Evolutionary conservation across 306 rosid genomes (phyloP).

Genomic region (Cicer pinnatifidum): DNA sequence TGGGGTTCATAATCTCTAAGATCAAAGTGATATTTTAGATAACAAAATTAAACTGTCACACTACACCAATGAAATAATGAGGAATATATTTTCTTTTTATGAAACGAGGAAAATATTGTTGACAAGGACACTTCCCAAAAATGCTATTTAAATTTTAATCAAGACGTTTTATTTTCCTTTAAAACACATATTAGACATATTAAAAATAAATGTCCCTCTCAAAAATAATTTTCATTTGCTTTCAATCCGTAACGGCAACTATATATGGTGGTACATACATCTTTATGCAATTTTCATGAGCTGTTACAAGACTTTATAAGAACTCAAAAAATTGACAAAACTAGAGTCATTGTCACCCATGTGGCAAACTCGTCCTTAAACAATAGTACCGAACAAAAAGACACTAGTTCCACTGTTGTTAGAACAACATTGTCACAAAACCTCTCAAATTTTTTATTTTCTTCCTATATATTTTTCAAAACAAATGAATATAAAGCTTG

Average conservation of each 20-base stretch:
- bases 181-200: too few species aligned
- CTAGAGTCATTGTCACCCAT: slow-evolving; percentile 42
- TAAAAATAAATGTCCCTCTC: background rate
- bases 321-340: slow-evolving; percentile 39
- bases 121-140: background rate
- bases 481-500: background rate
- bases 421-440: background rate
- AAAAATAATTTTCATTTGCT: background rate
- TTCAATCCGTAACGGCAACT: background rate
- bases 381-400: slow-evolving; percentile 1
- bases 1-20: too few species aligned
- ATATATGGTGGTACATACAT: background rate
- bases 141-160: too few species aligned
- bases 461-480: background rate
- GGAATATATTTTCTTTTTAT: too few species aligned
- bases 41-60: too few species aligned
- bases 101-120: background rate
- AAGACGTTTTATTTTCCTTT: too few species aligned
- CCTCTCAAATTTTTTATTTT: background rate
- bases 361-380: slow-evolving; percentile 34
- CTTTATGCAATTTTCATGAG: slow-evolving; percentile 26
- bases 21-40: too few species aligned
- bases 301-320: background rate
- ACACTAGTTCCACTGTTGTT: slow-evolving; percentile 10
- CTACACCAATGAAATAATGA: too few species aligned